phyloP scores from a whole-genome alignment of 2,329 filamentous ascomycete genomes.

The Alternaria panax region DNA sequence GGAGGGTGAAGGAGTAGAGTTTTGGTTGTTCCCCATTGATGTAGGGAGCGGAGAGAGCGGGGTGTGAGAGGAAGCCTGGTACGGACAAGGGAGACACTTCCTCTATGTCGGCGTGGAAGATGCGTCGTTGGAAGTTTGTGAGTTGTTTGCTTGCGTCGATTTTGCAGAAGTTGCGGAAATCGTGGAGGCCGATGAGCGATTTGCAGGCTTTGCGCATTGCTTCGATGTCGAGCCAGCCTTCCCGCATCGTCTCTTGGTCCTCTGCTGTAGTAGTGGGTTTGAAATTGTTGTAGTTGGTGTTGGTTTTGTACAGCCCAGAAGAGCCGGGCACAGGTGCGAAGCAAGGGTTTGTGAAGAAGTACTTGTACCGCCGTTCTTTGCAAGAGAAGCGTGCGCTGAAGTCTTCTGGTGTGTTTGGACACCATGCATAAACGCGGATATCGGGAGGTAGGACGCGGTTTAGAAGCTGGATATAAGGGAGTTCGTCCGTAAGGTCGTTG shows the following conservation, averaged over 20 bases:
- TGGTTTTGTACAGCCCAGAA: constrained; percentile 56
- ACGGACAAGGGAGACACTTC: constrained; percentile 39
- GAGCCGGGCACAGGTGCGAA: constrained; percentile 72
- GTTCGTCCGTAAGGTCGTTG: constrained; percentile 78
- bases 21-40: constrained; percentile 55
- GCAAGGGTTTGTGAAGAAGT: constrained; percentile 96
- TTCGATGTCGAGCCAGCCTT: constrained; percentile 84
- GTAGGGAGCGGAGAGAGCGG: constrained; percentile 27
- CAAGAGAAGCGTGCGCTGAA: constrained; percentile 96
- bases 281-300: constrained; percentile 22
- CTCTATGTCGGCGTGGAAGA: constrained; percentile 82
- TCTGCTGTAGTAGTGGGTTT: background rate
- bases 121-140: constrained; percentile 77
- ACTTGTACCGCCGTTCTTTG: constrained; percentile 87
- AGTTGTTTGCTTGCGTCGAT: constrained; percentile 90
- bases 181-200: constrained; percentile 81
- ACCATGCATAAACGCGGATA: constrained; percentile 93
- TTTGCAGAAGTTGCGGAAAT: constrained; percentile 98
- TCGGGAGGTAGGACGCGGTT: constrained; percentile 89
- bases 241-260: constrained; percentile 27
- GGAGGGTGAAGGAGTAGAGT: constrained; percentile 86
- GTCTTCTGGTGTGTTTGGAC: constrained; percentile 75
- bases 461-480: constrained; percentile 81
- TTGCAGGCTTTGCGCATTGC: constrained; percentile 85
- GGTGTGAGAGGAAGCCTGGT: constrained; percentile 38